Evolutionary conservation across 495 filamentous ascomycete species (phyloP).

Genomic region (Xylaria nigripes): DNA sequence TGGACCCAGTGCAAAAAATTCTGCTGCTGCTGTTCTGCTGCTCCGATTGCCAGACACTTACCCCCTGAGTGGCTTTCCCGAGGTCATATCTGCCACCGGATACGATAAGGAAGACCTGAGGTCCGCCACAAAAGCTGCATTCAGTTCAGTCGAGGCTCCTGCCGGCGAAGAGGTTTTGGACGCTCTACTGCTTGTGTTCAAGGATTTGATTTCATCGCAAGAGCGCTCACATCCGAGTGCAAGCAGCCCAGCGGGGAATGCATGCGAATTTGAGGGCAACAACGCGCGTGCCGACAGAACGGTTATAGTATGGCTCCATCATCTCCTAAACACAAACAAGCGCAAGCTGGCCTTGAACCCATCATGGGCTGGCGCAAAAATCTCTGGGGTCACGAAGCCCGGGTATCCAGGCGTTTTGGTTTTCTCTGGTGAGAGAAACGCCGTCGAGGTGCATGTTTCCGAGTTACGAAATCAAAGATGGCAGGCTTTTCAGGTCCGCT

Average conservation of each 20-base stretch:
- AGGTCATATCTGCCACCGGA: constrained; percentile 8
- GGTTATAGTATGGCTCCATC: constrained; percentile 12
- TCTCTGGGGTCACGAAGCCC: constrained; percentile 10
- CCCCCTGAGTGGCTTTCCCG: constrained; percentile 4
- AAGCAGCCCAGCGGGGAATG: too few species aligned
- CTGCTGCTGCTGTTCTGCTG: background rate
- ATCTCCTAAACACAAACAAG: constrained; percentile 14
- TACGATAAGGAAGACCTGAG: constrained; percentile 7
- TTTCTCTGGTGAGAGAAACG: constrained; percentile 6
- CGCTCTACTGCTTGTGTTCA: constrained; percentile 6
- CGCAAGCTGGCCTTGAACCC: constrained; percentile 11
- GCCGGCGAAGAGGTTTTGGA: constrained; percentile 9
- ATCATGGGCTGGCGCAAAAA: background rate
- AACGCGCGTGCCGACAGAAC: background rate
- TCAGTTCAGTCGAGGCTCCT: background rate
- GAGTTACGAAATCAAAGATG: constrained; percentile 11
- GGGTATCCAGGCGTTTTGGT: constrained; percentile 11
- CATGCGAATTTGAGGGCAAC: background rate
- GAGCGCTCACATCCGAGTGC: background rate
- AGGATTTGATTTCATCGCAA: background rate
- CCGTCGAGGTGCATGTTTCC: constrained; percentile 5
- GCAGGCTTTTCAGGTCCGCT: constrained; percentile 14
- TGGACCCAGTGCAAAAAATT: background rate
- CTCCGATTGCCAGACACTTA: constrained; percentile 10
- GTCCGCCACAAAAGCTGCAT: constrained; percentile 3